phyloP scores from a whole-genome alignment of 495 filamentous ascomycete genomes.

The Thozetella sp. region DNA sequence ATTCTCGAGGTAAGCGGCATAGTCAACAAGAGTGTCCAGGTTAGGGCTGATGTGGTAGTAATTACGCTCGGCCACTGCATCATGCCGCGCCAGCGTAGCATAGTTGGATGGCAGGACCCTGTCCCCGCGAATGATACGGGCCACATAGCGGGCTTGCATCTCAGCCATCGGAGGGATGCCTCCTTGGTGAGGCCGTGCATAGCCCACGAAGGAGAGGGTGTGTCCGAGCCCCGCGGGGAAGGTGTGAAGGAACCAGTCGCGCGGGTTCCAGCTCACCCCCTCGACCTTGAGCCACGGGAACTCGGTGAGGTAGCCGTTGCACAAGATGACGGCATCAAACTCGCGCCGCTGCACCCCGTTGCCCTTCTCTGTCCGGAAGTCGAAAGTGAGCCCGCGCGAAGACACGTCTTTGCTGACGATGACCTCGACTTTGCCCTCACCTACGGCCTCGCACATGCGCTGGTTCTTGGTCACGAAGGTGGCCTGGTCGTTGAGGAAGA shows the following conservation, averaged over 20 bases:
- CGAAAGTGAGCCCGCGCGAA: not conserved
- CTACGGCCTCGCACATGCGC: not conserved
- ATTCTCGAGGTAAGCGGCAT: not conserved
- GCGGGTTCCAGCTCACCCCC: constrained; percentile 6
- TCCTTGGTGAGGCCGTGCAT: constrained; percentile 12
- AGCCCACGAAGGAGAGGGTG: constrained; percentile 14
- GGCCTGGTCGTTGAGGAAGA: not conserved
- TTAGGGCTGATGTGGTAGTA: constrained; percentile 4
- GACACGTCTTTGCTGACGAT: not conserved
- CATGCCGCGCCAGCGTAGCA: not conserved
- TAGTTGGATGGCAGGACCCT: constrained; percentile 1
- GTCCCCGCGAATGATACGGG: constrained; percentile 3
- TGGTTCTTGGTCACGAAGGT: not conserved
- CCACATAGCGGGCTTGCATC: constrained; percentile 11
- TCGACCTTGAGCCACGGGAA: constrained; percentile 13
- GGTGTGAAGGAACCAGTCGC: constrained; percentile 11
- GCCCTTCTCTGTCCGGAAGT: not conserved
- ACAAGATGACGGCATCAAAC: constrained; percentile 11
- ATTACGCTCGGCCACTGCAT: constrained; percentile 1
- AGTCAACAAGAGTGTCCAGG: not conserved
- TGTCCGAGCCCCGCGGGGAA: constrained; percentile 7
- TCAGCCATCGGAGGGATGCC: constrained; percentile 10
- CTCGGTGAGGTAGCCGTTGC: constrained; percentile 6
- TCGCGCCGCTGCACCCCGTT: not conserved
- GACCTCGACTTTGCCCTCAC: not conserved